Base-by-base conservation (phyloP, 257 asterid species). In the Petunia axillaris region DNA sequence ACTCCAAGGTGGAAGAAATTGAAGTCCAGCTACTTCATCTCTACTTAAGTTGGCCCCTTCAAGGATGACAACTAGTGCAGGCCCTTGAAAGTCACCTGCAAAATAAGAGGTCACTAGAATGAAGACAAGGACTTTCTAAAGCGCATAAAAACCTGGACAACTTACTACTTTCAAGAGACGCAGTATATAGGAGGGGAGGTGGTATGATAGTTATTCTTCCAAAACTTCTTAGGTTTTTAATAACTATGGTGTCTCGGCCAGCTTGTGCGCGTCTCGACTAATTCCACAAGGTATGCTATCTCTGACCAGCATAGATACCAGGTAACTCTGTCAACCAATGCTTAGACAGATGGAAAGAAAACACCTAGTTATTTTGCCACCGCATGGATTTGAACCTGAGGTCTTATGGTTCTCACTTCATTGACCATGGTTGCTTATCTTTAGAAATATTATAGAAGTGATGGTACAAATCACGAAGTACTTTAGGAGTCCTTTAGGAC, bases 51-150 rank as follows among this genome's bases (percentile, higher is more conserved):
- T 87, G 84, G 95, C 94, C 76, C 97, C 98, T 89, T 95, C 98
- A 84, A 95, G 76, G 80, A 93, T 84, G 76, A 90, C 97, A 86
- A 95, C 89, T 78, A 93, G 89, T 8, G 97, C 97, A 74, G 98
- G 98, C 83, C 98, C 98, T 87, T 95, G 98, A 90, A 93, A 95
- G 80, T 95, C 98, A 85, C 98, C 98, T 94, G 94, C 89, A 88
- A 74, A 76, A 82, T 76, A 81, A 43, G 60, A 71, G 43, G 60
- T 50, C 48, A 46, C 77, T 35, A 67, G 35, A 71, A 71, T 71
- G 77, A 71, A 25, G 60, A 71, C 77, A 36, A 48, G 38, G 75
- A 44, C 40, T 46, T 25, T 71, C 60, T 48, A 48, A 11, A 35
- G 77, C 5, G 25, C 44, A 4, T 35, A 71, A 71, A 25, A 48